Percentiles rank a stretch among this genome's conserved stretches.
phyloP scores from a whole-genome alignment of 352 stramenopile genomes.

The Phytophthora chlamydospora region DNA sequence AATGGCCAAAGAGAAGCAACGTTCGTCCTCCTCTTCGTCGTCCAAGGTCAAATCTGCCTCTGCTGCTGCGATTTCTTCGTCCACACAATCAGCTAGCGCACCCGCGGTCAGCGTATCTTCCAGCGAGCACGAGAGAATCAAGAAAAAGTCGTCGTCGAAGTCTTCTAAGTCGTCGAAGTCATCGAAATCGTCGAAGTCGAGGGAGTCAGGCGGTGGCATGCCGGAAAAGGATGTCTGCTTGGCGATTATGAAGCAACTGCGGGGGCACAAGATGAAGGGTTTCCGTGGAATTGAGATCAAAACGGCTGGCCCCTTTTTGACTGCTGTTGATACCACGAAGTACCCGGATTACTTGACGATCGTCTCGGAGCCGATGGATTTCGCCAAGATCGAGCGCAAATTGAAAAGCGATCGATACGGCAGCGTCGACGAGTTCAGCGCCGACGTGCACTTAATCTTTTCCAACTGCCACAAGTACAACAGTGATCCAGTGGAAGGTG shows the following conservation, averaged over 20 bases:
- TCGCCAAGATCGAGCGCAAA: conserved; percentile 88
- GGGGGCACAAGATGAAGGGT: conserved; percentile 86
- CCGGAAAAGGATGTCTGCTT: conserved; percentile 68
- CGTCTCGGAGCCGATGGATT: conserved; percentile 87
- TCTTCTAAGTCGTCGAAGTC: conserved; percentile 45
- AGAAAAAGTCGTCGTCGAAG: conserved; percentile 45
- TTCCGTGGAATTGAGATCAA: conserved; percentile 83
- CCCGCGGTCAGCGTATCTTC: conserved; percentile 7
- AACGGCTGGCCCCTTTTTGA: conserved; percentile 81
- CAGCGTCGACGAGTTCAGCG: conserved; percentile 81
- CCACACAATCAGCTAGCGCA: conserved; percentile 7
- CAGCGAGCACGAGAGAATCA: conserved; percentile 35
- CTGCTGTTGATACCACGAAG: conserved; percentile 86
- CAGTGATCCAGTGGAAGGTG: conserved; percentile 83
- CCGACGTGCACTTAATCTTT: conserved; percentile 88
- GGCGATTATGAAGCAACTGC: conserved; percentile 75
- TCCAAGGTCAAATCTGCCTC: conserved; percentile 29
- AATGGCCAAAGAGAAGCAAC: conserved; percentile 48
- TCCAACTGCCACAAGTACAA: conserved; percentile 92
- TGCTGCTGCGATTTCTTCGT: conserved; percentile 17
- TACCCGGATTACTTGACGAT: conserved; percentile 86
- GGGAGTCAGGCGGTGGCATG: conserved; percentile 47
- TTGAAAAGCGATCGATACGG: conserved; percentile 84
- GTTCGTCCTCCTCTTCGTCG: conserved; percentile 41
- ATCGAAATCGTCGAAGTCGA: conserved; percentile 33